phyloP scores from a whole-genome alignment of 306 rosid species.

The Myrica gale region DNA sequence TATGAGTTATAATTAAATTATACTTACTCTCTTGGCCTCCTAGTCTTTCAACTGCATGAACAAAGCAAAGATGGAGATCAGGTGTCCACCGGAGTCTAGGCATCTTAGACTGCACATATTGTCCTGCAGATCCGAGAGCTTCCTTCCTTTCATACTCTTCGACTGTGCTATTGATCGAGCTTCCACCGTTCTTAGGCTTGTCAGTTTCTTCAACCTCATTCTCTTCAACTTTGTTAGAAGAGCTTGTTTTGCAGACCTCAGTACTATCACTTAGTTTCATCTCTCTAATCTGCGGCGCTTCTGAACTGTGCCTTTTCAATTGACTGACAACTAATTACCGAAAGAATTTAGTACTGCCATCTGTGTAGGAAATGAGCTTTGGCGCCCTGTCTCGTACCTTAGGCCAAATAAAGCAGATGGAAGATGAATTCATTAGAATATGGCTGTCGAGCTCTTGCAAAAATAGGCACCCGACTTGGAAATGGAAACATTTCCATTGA shows the following conservation, averaged over 20 bases:
- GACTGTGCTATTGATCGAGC: constrained; percentile 41
- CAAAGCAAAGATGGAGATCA: constrained; percentile 46
- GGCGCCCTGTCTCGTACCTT: constrained; percentile 1
- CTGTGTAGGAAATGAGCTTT: neutral
- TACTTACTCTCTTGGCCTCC: constrained; percentile 48
- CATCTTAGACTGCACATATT: constrained; percentile 44
- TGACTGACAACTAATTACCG: constrained; percentile 1
- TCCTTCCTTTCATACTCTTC: constrained; percentile 37
- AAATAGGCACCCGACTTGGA: neutral
- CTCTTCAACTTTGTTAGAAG: constrained; percentile 14
- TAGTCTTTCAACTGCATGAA: constrained; percentile 43
- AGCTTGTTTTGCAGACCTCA: constrained; percentile 21
- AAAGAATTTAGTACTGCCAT: too few relatives aligned
- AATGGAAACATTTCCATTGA: neutral
- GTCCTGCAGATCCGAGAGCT: constrained; percentile 44
- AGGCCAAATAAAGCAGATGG: neutral
- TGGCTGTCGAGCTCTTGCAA: neutral
- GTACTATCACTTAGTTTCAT: constrained; percentile 17
- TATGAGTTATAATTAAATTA: neutral
- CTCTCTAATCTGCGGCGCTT: constrained; percentile 14
- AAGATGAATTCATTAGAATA: neutral
- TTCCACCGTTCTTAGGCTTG: constrained; percentile 13
- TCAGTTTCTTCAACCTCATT: constrained; percentile 6
- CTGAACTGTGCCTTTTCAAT: constrained; percentile 1
- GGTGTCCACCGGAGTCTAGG: constrained; percentile 52